A percentile compares a stretch with the other conserved stretches of the same genome.
Conservation (phyloP, 192 early-diverging fungal species). For the Pilaira anomala region DNA sequence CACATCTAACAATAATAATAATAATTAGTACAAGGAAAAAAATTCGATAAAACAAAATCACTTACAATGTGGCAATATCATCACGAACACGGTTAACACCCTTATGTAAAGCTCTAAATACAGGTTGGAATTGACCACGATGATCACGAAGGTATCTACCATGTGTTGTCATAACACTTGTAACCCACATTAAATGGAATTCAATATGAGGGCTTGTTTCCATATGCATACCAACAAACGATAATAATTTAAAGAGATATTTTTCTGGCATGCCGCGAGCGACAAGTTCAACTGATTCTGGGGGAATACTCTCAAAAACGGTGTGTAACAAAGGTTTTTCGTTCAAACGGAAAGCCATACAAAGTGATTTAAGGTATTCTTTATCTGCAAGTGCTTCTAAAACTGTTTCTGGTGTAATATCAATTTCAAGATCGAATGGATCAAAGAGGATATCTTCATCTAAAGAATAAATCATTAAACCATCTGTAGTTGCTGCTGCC, state of each 20-base stretch:
- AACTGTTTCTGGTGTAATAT: slow-evolving; percentile 90
- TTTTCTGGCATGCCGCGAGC: slow-evolving; percentile 80
- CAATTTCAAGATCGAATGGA: slow-evolving; percentile 96
- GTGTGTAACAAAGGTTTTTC: slow-evolving; percentile 73
- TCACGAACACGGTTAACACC: slow-evolving; percentile 51
- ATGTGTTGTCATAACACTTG: slow-evolving; percentile 71
- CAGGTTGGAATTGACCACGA: slow-evolving; percentile 61
- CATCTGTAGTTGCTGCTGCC: slow-evolving; percentile 95
- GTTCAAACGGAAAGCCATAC: slow-evolving; percentile 93
- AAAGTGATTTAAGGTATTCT: slow-evolving; percentile 84
- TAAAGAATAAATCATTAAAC: slow-evolving; percentile 91
- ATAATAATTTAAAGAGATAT: slow-evolving; percentile 82
- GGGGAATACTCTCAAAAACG: slow-evolving; percentile 80
- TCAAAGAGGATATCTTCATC: slow-evolving; percentile 94
- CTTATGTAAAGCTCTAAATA: slow-evolving; percentile 81
- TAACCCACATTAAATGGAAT: slow-evolving; percentile 85
- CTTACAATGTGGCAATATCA: slow-evolving; percentile 61
- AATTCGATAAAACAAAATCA: background rate
- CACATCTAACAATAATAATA: slow-evolving; percentile 55
- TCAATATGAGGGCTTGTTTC: slow-evolving; percentile 83
- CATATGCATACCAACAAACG: slow-evolving; percentile 76
- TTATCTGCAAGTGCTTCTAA: slow-evolving; percentile 65
- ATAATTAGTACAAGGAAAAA: background rate
- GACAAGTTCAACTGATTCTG: slow-evolving; percentile 69
- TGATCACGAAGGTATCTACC: slow-evolving; percentile 68